Base-by-base conservation (phyloP, 1,139 yeast species). In the Tardiomyces blankii region DNA sequence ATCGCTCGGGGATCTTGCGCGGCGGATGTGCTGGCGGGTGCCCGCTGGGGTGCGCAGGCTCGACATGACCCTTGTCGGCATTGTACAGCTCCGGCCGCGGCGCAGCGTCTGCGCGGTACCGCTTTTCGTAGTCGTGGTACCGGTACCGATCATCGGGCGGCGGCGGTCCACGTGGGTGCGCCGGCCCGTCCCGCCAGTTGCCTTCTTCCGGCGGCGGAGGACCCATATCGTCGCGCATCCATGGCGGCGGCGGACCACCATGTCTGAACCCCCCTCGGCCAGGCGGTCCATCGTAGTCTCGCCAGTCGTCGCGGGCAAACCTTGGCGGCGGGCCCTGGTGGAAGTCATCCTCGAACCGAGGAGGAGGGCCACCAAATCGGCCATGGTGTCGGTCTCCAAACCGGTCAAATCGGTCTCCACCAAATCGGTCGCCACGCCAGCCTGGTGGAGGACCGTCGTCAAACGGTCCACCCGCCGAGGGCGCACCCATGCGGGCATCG, bases 41-140 rank as follows among this genome's bases (percentile, higher is more conserved):
- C n/a, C n/a, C n/a, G n/a, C 38, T 33, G 18, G 49, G 39, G 25
- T 50, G 43, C 11, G 42, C 51, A 13, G 53, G 46, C 47, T 61
- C 65, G 18, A 60, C 46, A 47, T 53, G 55, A n/a, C 65, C 65
- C 33, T 57, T 60, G 18, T 51, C 48, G 14, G 62, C 65, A 48
- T 62, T 62, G 51, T 56, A 63, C 18, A 63, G 51, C 44, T 63
- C 66, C 28, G 55, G 60, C 5, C 56, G 49, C 2, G 61, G 58
- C 6, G 60, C 57, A 12, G 46, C 49, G 23, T 57, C 57, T 1
- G 58, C 39, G 4, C 62, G 52, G 47, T 61, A 61, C 13, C 64
- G 49, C 28, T 55, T 44, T 42, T 62, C 66, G 42, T 51, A 54
- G 35, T 61, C 64, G 38, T 51, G 49, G 44, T 58, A 61, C 18